A percentile compares a stretch with the other conserved stretches of the same genome.
Evolutionary conservation across 2,329 filamentous ascomycete genomes (phyloP).

Genomic region (Alternaria rosae): DNA sequence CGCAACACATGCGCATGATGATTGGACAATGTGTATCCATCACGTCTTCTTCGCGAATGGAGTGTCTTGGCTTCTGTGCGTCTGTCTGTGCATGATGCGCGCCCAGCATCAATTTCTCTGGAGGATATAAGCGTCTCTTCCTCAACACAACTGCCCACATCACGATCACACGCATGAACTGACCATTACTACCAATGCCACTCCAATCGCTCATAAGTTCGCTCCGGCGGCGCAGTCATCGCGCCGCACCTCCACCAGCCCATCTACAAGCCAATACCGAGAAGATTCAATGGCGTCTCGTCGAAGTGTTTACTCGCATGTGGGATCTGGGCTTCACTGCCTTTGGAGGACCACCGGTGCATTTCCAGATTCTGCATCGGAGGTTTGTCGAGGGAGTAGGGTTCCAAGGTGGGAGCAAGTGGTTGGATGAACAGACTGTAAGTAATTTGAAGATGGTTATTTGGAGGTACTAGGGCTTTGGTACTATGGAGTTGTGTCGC

Average conservation of each 20-base stretch:
- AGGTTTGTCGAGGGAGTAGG: constrained; percentile 64
- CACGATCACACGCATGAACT: neutral
- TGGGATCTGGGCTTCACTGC: constrained; percentile 71
- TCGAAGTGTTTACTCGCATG: constrained; percentile 36
- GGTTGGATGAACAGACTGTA: constrained; percentile 75
- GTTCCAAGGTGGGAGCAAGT: constrained; percentile 60
- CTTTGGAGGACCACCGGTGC: constrained; percentile 73
- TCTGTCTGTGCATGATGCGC: neutral
- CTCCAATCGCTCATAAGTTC: constrained; percentile 32
- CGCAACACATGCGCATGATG: constrained; percentile 9
- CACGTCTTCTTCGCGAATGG: neutral
- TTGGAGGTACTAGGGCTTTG: fast-evolving
- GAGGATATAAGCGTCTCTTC: neutral
- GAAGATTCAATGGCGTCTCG: constrained; percentile 32
- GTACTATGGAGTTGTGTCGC: neutral
- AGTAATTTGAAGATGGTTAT: constrained; percentile 14
- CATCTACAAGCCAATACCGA: constrained; percentile 23
- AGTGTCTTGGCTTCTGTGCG: constrained; percentile 1
- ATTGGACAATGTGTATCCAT: constrained; percentile 5
- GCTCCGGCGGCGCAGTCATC: constrained; percentile 23
- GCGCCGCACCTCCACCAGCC: constrained; percentile 6
- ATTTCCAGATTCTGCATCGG: constrained; percentile 72
- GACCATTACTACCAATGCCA: constrained; percentile 12
- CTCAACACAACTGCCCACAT: neutral
- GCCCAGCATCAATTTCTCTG: neutral